A percentile compares a stretch with the other conserved stretches of the same genome.
phyloP scores from a whole-genome alignment of 1,139 yeast genomes.

The Geotrichum phurueaensis region DNA sequence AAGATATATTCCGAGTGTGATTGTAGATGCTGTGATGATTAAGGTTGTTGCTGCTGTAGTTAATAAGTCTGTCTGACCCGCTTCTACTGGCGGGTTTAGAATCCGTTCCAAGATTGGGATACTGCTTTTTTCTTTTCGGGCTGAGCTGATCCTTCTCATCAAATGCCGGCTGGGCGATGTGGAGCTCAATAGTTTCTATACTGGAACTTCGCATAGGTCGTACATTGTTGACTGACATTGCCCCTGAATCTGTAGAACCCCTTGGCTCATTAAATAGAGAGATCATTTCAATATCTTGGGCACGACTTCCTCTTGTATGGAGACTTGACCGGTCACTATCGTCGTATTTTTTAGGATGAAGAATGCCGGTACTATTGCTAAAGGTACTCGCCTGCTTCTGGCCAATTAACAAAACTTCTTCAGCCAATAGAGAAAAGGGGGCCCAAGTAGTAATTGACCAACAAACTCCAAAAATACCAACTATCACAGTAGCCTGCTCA shows the following conservation, averaged over 20 bases:
- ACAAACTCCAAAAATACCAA: slow-evolving; percentile 36
- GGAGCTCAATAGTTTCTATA: slow-evolving; percentile 8
- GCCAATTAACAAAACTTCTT: slow-evolving; percentile 31
- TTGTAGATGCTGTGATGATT: slow-evolving; percentile 1
- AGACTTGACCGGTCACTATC: slow-evolving; percentile 4
- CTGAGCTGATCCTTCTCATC: slow-evolving; percentile 12
- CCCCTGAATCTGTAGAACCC: neutral
- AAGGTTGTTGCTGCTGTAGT: neutral
- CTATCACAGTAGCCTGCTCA: slow-evolving; percentile 31
- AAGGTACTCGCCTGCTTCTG: neutral
- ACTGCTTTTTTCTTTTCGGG: slow-evolving; percentile 7
- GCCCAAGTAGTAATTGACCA: slow-evolving; percentile 43
- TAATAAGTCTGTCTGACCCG: neutral
- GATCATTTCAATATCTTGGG: slow-evolving; percentile 17
- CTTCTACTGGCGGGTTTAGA: neutral
- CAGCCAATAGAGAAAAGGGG: slow-evolving; percentile 39
- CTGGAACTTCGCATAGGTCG: slow-evolving; percentile 3
- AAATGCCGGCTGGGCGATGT: slow-evolving; percentile 10
- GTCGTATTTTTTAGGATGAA: slow-evolving; percentile 1
- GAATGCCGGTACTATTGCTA: neutral
- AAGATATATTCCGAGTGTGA: slow-evolving; percentile 15
- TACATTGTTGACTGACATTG: neutral
- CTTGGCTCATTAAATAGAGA: neutral
- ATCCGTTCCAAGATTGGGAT: neutral
- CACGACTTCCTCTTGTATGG: slow-evolving; percentile 12